These are phyloP conservation scores for Peronospora farinosa DNA, from an alignment of 352 stramenopile species.

Conservation along the genomic window DNA sequence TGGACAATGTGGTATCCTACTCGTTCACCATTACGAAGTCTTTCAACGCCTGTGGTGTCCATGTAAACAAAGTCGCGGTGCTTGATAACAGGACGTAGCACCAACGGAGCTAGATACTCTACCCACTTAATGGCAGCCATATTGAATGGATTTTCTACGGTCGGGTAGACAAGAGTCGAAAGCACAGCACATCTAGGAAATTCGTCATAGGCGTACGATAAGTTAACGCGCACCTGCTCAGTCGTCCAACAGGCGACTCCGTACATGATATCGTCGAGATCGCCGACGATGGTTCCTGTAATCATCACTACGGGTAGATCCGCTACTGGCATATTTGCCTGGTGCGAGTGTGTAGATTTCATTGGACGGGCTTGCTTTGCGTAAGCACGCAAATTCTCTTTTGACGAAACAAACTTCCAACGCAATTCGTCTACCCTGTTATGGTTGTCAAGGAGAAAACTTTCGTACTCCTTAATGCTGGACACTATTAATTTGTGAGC, in stretches of 20 bases:
- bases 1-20: constrained; percentile 41
- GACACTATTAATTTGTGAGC: constrained; percentile 24
- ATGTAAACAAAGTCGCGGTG: constrained; percentile 48
- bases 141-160: constrained; percentile 29
- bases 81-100: constrained; percentile 33
- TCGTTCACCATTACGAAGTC: constrained; percentile 32
- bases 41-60: constrained; percentile 36
- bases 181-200: constrained; percentile 38
- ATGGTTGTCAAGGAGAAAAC: constrained; percentile 26
- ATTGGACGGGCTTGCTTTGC: constrained; percentile 9
- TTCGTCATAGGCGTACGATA: constrained; percentile 40
- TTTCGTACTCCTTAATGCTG: constrained; percentile 30
- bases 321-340: constrained; percentile 10
- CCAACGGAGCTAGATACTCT: constrained; percentile 30
- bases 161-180: constrained; percentile 27
- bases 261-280: constrained; percentile 41
- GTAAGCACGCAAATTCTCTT: constrained; percentile 27
- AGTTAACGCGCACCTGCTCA: constrained; percentile 34
- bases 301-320: constrained; percentile 31
- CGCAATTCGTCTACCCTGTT: constrained; percentile 24
- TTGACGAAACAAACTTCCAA: constrained; percentile 29
- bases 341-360: constrained; percentile 2
- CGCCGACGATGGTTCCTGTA: constrained; percentile 24
- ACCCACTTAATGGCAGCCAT: constrained; percentile 46
- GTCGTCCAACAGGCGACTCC: constrained; percentile 26